These are phyloP conservation scores for Dichotomopilus funicola DNA, from an alignment of 2,329 filamentous ascomycete genomes.

Conservation along the genomic window DNA sequence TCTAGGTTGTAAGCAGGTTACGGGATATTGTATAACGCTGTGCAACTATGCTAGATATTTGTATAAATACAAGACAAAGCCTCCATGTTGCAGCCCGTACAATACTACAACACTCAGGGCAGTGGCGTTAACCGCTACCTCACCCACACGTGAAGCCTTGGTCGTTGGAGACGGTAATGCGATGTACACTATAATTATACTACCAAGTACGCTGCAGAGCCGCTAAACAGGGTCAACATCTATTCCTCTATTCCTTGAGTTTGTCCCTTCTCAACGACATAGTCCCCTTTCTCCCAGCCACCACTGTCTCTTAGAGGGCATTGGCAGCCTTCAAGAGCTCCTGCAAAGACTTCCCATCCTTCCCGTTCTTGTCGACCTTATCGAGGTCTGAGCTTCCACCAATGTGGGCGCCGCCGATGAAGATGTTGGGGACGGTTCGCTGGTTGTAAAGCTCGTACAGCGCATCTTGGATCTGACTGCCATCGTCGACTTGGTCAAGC, in stretches of 20 bases:
- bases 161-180: no score
- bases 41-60: neutral
- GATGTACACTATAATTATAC: no score
- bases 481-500: slow-evolving; percentile 80
- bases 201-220: no score
- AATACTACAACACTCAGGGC: no score
- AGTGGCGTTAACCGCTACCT: no score
- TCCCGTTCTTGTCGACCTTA: slow-evolving; percentile 41
- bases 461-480: slow-evolving; percentile 72
- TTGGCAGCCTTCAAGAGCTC: slow-evolving; percentile 37
- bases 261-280: no score
- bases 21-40: neutral
- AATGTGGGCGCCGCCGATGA: slow-evolving; percentile 84
- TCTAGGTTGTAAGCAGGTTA: slow-evolving; percentile 12
- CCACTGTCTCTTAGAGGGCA: slow-evolving; percentile 27
- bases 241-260: neutral
- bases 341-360: slow-evolving; percentile 59
- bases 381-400: slow-evolving; percentile 91
- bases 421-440: slow-evolving; percentile 91
- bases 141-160: no score
- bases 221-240: no score
- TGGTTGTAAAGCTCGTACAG: slow-evolving; percentile 76
- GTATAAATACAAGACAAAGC: neutral
- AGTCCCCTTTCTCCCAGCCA: neutral
- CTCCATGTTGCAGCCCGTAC: no score